These are phyloP conservation scores for Penicillium sumatraense DNA, from an alignment of 2,329 filamentous ascomycete genomes.

Conservation along the genomic window DNA sequence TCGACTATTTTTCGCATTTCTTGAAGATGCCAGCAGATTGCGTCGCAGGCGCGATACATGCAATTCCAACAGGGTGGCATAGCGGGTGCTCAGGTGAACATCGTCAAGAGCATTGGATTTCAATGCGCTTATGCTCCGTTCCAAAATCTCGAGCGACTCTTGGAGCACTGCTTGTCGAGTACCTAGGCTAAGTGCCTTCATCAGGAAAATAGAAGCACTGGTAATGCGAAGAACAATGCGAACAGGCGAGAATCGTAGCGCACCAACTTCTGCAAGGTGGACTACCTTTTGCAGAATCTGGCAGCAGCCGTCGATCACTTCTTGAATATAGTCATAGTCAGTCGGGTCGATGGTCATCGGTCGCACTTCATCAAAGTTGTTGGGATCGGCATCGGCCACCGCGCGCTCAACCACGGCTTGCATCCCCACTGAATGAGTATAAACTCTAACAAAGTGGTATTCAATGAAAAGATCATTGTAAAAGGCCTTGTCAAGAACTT, in stretches of 20 bases:
- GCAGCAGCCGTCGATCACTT: conserved; percentile 60
- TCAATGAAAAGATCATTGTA: conserved; percentile 59
- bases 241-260: conserved; percentile 58
- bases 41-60: conserved; percentile 48
- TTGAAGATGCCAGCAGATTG: conserved; percentile 43
- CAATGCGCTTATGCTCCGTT: conserved; percentile 54
- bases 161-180: conserved; percentile 55
- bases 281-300: conserved; percentile 57
- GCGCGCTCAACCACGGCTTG: conserved; percentile 62
- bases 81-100: conserved; percentile 57
- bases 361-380: conserved; percentile 41
- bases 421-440: conserved; percentile 55
- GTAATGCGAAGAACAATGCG: conserved; percentile 60
- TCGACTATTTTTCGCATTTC: conserved; percentile 30
- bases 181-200: conserved; percentile 56
- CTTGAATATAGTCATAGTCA: conserved; percentile 61
- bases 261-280: conserved; percentile 51
- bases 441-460: conserved; percentile 53
- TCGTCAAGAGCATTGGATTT: conserved; percentile 56
- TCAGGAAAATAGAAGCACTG: conserved; percentile 60
- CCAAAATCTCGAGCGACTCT: conserved; percentile 54
- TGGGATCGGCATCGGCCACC: conserved; percentile 41
- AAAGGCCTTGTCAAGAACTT: conserved; percentile 39
- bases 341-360: conserved; percentile 52
- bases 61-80: conserved; percentile 55